A percentile compares a stretch with the other conserved stretches of the same genome.
Evolutionary conservation across 2,329 filamentous ascomycete genomes (phyloP).

Genomic region (Ceratocystis destructans): DNA sequence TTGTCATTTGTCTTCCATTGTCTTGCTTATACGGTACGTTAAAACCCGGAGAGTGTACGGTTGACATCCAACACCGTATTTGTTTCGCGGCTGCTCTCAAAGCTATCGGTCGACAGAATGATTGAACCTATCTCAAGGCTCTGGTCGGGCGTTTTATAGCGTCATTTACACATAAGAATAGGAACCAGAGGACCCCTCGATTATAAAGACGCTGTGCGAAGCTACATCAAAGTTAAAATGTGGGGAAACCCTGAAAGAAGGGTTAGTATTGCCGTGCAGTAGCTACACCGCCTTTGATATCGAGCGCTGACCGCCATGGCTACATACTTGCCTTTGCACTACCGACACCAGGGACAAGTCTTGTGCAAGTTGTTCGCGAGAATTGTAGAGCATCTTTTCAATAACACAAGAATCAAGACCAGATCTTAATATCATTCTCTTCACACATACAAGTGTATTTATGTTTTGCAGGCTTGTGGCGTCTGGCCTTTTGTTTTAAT

Average conservation of each 20-base stretch:
- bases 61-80: no score
- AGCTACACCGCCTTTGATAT: background rate
- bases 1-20: background rate
- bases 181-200: no score
- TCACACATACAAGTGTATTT: background rate
- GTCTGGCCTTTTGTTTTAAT: slow-evolving; percentile 9
- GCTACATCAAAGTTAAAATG: no score
- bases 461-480: background rate
- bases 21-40: background rate
- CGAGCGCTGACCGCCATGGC: background rate
- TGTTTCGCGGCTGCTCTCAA: no score
- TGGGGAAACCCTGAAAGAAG: background rate
- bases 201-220: no score
- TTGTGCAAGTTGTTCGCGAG: background rate
- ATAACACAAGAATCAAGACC: background rate
- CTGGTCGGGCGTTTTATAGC: no score
- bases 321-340: background rate
- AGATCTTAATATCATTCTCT: background rate
- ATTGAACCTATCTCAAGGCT: no score
- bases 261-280: background rate
- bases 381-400: background rate
- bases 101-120: no score
- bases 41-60: no score
- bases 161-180: no score
- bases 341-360: background rate